Percentiles rank a stretch among this genome's conserved stretches.
phyloP scores from a whole-genome alignment of 352 stramenopile genomes.

The Blastocystis sp. region DNA sequence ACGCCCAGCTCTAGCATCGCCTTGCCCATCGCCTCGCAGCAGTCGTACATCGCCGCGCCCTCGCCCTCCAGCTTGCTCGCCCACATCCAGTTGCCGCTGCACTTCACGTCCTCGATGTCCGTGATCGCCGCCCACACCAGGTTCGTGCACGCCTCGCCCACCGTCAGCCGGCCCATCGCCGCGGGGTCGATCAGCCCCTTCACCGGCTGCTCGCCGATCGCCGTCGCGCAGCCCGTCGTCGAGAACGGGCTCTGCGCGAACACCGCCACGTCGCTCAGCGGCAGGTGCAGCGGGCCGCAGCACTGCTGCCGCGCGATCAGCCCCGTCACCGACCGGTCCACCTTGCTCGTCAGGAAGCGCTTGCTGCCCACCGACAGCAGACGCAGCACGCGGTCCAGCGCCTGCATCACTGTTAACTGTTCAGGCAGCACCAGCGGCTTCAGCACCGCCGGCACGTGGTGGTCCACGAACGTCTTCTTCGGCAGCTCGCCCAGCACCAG shows the following conservation, averaged over 20 bases:
- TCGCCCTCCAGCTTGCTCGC: constrained; percentile 94
- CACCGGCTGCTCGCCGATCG: constrained; percentile 91
- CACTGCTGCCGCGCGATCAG: constrained; percentile 96
- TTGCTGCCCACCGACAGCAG: constrained; percentile 93
- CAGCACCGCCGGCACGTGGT: constrained; percentile 76
- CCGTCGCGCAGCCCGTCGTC: constrained; percentile 88
- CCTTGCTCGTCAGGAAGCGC: constrained; percentile 90
- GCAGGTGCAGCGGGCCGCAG: constrained; percentile 91
- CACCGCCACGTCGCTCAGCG: constrained; percentile 91
- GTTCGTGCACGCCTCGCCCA: constrained; percentile 96
- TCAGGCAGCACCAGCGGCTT: constrained; percentile 79
- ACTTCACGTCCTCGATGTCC: constrained; percentile 91
- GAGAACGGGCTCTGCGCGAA: constrained; percentile 90
- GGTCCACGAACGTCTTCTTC: constrained; percentile 94
- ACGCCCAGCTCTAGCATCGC: constrained; percentile 90
- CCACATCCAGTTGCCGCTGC: constrained; percentile 99
- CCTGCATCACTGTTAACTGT: constrained; percentile 82
- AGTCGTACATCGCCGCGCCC: constrained; percentile 95
- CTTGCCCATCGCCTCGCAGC: constrained; percentile 88
- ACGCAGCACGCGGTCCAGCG: constrained; percentile 89
- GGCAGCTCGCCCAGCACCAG: constrained; percentile 97
- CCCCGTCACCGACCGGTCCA: constrained; percentile 95
- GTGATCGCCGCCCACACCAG: constrained; percentile 91
- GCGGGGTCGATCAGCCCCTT: constrained; percentile 90
- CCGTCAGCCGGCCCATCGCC: constrained; percentile 90